Evolutionary conservation across 2,329 filamentous ascomycete species (phyloP).

Genomic region (Achaetomium macrosporum): DNA sequence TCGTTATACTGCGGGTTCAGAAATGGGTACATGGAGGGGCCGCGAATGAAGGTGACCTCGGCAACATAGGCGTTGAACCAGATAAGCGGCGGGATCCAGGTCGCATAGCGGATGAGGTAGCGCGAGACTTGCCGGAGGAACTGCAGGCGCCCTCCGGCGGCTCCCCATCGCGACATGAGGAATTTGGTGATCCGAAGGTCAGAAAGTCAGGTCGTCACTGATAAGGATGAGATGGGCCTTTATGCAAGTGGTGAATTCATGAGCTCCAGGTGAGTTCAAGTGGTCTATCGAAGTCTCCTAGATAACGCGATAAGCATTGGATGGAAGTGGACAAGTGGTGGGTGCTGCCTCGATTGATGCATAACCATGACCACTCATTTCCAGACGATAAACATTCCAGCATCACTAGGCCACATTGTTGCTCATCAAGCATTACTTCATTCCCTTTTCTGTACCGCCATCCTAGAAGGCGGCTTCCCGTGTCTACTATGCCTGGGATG

Average conservation of each 20-base stretch:
- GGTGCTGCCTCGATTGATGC: slow-evolving; percentile 7
- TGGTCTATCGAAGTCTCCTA: not conserved
- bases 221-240: not conserved
- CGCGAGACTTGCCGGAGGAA: slow-evolving; percentile 37
- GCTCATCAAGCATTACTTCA: slow-evolving; percentile 2
- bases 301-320: slow-evolving; percentile 8
- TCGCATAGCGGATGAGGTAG: slow-evolving; percentile 47
- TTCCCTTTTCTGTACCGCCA: slow-evolving; percentile 10
- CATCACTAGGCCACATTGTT: not conserved
- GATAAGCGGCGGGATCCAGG: slow-evolving; percentile 57
- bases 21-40: slow-evolving; percentile 70
- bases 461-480: not conserved
- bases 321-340: not conserved
- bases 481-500: slow-evolving; percentile 6
- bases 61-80: slow-evolving; percentile 58
- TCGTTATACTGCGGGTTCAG: slow-evolving; percentile 62
- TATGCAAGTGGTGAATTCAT: slow-evolving; percentile 1
- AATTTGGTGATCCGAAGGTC: not conserved
- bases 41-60: slow-evolving; percentile 52
- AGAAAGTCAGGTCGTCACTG: too few species aligned
- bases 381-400: not conserved
- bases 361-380: not conserved
- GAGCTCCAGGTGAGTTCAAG: not conserved
- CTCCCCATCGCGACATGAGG: slow-evolving; percentile 17
- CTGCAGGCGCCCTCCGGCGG: not conserved